Conservation (phyloP, 2,329 filamentous ascomycete species). For the Aspergillus fumigatiaffinis region DNA sequence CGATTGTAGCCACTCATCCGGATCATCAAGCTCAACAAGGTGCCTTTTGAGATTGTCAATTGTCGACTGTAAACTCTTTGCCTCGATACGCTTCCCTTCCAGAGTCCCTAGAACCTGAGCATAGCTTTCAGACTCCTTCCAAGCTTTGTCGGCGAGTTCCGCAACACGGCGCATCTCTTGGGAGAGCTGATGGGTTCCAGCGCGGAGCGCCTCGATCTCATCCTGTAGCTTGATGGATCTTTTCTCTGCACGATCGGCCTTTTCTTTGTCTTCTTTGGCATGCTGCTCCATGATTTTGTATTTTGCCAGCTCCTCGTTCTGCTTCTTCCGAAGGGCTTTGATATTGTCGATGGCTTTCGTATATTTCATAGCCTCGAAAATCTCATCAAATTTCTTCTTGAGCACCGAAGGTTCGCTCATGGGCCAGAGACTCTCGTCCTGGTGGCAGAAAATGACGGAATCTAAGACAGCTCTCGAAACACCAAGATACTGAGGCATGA, state of each 20-base stretch:
- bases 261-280: slow-evolving; percentile 79
- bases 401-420: slow-evolving; percentile 80
- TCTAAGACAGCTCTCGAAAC: slow-evolving; percentile 88
- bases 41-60: slow-evolving; percentile 67
- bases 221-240: slow-evolving; percentile 60
- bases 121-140: slow-evolving; percentile 69
- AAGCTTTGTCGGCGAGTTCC: slow-evolving; percentile 60
- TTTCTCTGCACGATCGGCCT: slow-evolving; percentile 68
- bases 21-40: slow-evolving; percentile 72
- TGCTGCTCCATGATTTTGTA: slow-evolving; percentile 72
- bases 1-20: slow-evolving; percentile 69
- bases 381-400: slow-evolving; percentile 95
- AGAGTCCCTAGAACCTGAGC: slow-evolving; percentile 71
- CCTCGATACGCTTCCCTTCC: slow-evolving; percentile 70
- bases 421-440: slow-evolving; percentile 96
- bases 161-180: slow-evolving; percentile 42
- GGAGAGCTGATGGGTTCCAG: slow-evolving; percentile 59
- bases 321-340: slow-evolving; percentile 77
- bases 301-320: slow-evolving; percentile 69
- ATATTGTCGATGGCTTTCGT: slow-evolving; percentile 97
- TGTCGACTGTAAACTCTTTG: slow-evolving; percentile 64
- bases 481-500: slow-evolving; percentile 81
- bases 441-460: slow-evolving; percentile 96
- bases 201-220: slow-evolving; percentile 56
- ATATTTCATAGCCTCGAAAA: slow-evolving; percentile 95